Conservation (phyloP, 106 monocot genomes). For the Hemerocallis citrina region DNA sequence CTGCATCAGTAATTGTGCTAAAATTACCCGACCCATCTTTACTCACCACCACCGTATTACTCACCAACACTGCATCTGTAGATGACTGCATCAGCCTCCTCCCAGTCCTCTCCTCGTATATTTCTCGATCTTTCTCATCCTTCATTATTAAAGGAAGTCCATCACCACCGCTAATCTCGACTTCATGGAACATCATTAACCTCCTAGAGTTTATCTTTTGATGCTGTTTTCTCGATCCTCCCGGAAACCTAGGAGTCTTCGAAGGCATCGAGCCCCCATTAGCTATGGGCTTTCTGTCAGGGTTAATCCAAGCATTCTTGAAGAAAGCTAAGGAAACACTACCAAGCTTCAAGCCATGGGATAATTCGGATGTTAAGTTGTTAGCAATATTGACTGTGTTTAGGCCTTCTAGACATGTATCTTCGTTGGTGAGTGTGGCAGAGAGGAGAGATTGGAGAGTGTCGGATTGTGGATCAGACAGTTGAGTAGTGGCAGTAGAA, state of each 20-base stretch:
- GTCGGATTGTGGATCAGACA: not conserved
- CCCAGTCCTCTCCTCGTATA: conserved; percentile 23
- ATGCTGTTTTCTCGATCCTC: not conserved
- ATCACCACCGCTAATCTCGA: not conserved
- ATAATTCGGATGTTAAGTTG: no score
- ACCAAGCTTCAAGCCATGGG: conserved; percentile 44
- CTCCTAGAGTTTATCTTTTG: not conserved
- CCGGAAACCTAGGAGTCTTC: not conserved
- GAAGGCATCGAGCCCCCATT: not conserved
- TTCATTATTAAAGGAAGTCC: conserved; percentile 27
- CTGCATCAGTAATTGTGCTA: conserved; percentile 35
- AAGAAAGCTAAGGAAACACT: conserved; percentile 63
- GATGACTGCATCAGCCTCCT: conserved; percentile 11
- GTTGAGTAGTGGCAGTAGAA: not conserved
- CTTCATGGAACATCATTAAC: conserved; percentile 31
- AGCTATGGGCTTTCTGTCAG: not conserved
- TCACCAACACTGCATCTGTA: conserved; percentile 23
- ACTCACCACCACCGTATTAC: conserved; percentile 36
- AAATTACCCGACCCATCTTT: conserved; percentile 41
- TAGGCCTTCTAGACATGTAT: not conserved
- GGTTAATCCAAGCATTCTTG: conserved; percentile 36
- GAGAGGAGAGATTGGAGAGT: not conserved
- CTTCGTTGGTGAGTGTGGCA: not conserved
- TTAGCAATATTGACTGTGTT: not conserved
- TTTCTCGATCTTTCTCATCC: not conserved